phyloP scores from a whole-genome alignment of 805 yeast genomes.

The Ogataea pilisensis region DNA sequence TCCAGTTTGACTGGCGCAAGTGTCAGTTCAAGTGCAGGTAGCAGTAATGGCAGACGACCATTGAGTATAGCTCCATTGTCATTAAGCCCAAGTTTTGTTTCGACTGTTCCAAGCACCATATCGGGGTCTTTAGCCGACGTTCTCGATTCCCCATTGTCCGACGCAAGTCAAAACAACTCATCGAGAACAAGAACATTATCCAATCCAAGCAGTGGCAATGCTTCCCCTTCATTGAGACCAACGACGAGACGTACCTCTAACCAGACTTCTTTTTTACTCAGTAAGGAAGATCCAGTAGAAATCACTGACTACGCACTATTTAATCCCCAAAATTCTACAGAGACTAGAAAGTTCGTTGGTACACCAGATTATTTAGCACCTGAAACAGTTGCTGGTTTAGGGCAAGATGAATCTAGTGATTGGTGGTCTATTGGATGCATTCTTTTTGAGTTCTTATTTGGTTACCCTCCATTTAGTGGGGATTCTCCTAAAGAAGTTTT shows the following conservation, averaged over 20 bases:
- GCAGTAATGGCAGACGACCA: conserved; percentile 5
- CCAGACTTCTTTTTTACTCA: conserved; percentile 50
- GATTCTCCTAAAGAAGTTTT: conserved; percentile 76
- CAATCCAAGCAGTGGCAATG: conserved; percentile 37
- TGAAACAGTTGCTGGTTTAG: conserved; percentile 81
- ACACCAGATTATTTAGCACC: conserved; percentile 98
- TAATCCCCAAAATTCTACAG: conserved; percentile 53
- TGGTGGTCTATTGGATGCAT: conserved; percentile 99
- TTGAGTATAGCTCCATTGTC: conserved; percentile 26
- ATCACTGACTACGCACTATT: conserved; percentile 55
- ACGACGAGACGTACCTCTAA: conserved; percentile 45
- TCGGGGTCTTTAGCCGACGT: conserved; percentile 16
- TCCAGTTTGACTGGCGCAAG: conserved; percentile 1
- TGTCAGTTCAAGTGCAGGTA: background rate
- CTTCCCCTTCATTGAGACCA: conserved; percentile 47
- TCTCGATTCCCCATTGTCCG: conserved; percentile 6
- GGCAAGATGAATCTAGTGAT: conserved; percentile 83
- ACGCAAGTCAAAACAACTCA: background rate
- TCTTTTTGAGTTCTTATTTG: conserved; percentile 84
- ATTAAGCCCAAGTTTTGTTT: conserved; percentile 23
- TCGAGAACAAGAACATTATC: conserved; percentile 25
- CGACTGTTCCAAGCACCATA: conserved; percentile 17
- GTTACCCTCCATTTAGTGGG: conserved; percentile 94
- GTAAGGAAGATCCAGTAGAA: conserved; percentile 43
- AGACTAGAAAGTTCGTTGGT: conserved; percentile 74